Evolutionary conservation across 1,284 basidiomycete species (phyloP).

Genomic region (Agroathelia rolfsii): DNA sequence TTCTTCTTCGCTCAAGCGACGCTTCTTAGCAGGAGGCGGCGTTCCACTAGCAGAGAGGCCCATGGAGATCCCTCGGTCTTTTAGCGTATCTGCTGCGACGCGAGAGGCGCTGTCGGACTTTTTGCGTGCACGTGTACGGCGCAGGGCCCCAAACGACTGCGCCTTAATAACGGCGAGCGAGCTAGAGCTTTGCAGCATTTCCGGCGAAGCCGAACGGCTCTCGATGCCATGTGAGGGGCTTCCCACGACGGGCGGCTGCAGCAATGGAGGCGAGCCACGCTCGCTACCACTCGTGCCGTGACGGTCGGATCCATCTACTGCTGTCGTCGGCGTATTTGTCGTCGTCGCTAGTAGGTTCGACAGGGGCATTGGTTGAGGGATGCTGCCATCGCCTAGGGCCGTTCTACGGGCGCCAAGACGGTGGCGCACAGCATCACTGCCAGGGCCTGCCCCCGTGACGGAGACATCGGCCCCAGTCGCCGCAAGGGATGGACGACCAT

Average conservation of each 20-base stretch:
- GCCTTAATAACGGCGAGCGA: constrained; percentile 82
- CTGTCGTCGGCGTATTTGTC: too few species aligned
- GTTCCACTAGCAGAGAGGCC: constrained; percentile 35
- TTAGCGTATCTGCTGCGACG: constrained; percentile 68
- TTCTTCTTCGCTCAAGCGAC: too few species aligned
- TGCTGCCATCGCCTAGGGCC: constrained; percentile 39
- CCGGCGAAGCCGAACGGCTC: constrained; percentile 60
- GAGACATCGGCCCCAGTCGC: constrained; percentile 49
- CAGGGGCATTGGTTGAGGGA: constrained; percentile 39
- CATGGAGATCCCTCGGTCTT: constrained; percentile 64
- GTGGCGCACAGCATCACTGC: constrained; percentile 48
- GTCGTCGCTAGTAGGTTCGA: too few species aligned
- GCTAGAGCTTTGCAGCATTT: constrained; percentile 53
- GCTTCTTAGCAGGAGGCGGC: too few species aligned
- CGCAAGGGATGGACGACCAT: constrained; percentile 44
- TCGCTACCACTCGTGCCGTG: constrained; percentile 48
- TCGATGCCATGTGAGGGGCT: constrained; percentile 21
- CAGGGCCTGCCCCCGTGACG: constrained; percentile 53
- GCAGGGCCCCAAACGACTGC: constrained; percentile 73
- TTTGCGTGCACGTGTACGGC: constrained; percentile 62
- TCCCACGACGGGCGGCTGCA: constrained; percentile 32
- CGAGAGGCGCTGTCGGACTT: constrained; percentile 62
- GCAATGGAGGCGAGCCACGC: constrained; percentile 37
- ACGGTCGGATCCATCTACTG: too few species aligned
- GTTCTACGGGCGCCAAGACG: constrained; percentile 40